phyloP scores from a whole-genome alignment of 164 flowering plant species.

The Magnolia officinalis region DNA sequence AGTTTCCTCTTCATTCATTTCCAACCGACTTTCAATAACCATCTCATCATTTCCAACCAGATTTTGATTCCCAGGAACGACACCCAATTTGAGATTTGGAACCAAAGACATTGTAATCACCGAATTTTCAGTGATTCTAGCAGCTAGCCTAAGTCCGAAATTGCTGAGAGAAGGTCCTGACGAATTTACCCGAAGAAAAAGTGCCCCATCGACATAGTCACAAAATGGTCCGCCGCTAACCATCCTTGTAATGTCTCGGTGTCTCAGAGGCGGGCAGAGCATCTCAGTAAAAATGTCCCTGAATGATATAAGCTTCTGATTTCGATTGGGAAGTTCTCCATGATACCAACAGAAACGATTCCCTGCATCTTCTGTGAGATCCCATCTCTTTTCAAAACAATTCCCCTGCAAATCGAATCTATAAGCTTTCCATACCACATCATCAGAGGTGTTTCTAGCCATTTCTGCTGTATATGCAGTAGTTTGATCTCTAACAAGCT shows the following conservation, averaged over 20 bases:
- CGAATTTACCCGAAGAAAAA: too few species aligned
- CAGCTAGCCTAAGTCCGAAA: constrained; percentile 69
- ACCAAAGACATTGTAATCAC: constrained; percentile 92
- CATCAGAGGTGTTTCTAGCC: constrained; percentile 36
- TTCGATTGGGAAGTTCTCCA: constrained; percentile 84
- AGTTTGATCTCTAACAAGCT: not conserved
- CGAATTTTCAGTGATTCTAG: constrained; percentile 81
- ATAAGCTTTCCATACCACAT: constrained; percentile 76
- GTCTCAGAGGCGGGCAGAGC: constrained; percentile 43
- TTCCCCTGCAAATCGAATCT: constrained; percentile 89
- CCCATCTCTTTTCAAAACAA: constrained; percentile 80
- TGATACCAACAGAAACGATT: constrained; percentile 96
- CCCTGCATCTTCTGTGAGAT: constrained; percentile 68
- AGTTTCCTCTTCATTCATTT: constrained; percentile 97
- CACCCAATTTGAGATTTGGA: constrained; percentile 88
- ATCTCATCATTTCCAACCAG: constrained; percentile 31
- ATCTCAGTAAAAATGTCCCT: constrained; percentile 93
- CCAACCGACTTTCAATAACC: constrained; percentile 79
- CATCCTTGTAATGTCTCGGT: too few species aligned
- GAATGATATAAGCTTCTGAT: constrained; percentile 70
- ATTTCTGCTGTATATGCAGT: constrained; percentile 34
- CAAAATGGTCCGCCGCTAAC: too few species aligned
- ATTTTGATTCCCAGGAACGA: constrained; percentile 66
- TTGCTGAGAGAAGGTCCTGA: too few species aligned
- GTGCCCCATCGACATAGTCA: too few species aligned